These are phyloP conservation scores for Picochlorum sp. DNA, from an alignment of 139 green algal genomes.

Conservation along the genomic window DNA sequence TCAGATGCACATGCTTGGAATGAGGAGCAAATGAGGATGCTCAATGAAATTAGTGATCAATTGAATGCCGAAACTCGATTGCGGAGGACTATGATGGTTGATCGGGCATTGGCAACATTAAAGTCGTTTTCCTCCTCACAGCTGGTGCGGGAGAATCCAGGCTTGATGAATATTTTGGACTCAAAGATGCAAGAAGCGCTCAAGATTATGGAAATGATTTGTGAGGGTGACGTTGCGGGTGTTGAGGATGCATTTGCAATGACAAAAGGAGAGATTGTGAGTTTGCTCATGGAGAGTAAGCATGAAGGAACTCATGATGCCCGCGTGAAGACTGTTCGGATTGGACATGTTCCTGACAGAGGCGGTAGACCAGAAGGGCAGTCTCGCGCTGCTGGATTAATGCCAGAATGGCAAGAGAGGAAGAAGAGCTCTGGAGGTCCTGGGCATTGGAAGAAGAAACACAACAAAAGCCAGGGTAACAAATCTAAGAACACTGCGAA, in stretches of 20 bases:
- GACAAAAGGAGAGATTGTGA: conserved; percentile 28
- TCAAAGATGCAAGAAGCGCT: background rate
- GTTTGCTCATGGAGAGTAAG: conserved; percentile 25
- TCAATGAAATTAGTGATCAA: background rate
- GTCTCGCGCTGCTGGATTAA: conserved; percentile 27
- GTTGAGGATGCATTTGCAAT: conserved; percentile 23
- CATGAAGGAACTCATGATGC: conserved; percentile 16
- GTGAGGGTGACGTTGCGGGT: no score
- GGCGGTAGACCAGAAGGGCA: conserved; percentile 36
- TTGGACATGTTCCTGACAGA: conserved; percentile 52
- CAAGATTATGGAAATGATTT: conserved; percentile 14
- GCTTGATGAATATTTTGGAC: conserved; percentile 17
- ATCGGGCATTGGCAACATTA: conserved; percentile 49
- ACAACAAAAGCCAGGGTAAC: background rate
- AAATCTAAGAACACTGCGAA: background rate
- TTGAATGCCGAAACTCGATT: conserved; percentile 38
- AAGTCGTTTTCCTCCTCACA: conserved; percentile 47
- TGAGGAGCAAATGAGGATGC: background rate
- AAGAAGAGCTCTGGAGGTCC: background rate
- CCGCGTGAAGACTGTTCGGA: conserved; percentile 46
- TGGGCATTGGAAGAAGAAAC: conserved; percentile 1
- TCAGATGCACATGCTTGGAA: conserved; percentile 1
- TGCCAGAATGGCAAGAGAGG: conserved; percentile 12
- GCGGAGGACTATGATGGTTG: conserved; percentile 55
- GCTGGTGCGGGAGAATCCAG: conserved; percentile 23